Percentiles rank a stretch among this genome's conserved stretches.
phyloP scores from a whole-genome alignment of 2,329 filamentous ascomycete species.

The Aspergillus intermedius region DNA sequence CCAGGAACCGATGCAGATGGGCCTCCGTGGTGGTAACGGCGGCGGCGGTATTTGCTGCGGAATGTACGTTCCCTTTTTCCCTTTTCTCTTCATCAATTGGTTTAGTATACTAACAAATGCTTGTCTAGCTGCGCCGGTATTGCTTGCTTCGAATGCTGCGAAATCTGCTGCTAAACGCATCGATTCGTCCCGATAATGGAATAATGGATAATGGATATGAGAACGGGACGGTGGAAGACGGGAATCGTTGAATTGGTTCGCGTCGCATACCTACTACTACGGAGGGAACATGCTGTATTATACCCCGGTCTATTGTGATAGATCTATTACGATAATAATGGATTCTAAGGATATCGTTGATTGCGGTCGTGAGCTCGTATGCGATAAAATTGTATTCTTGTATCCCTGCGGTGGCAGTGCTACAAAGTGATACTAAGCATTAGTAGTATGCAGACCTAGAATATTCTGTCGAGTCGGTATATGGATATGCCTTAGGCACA shows the following conservation, averaged over 20 bases:
- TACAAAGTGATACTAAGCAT: no score
- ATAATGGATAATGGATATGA: background rate
- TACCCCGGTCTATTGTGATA: background rate
- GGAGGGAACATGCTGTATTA: conserved; percentile 35
- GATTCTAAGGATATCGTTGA: no score
- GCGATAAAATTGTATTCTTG: no score
- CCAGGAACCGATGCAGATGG: conserved; percentile 23
- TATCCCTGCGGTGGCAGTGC: no score
- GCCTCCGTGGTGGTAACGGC: conserved; percentile 25
- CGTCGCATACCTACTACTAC: conserved; percentile 39
- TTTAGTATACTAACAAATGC: conserved; percentile 1
- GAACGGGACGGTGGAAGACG: background rate
- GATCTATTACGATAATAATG: background rate
- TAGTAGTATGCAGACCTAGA: no score
- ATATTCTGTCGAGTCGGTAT: no score
- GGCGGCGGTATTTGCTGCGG: conserved; percentile 29
- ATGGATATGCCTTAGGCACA: no score
- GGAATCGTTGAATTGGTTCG: background rate
- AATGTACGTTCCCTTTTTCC: conserved; percentile 19
- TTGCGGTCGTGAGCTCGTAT: no score
- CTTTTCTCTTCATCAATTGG: background rate
- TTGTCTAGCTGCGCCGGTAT: conserved; percentile 25
- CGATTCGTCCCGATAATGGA: background rate
- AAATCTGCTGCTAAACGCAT: conserved; percentile 26
- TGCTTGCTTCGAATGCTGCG: conserved; percentile 28